Evolutionary conservation across 805 yeast species (phyloP), one percentile per base, ranked within the genome.

Genomic region (Myxozyma nipponensis): DNA sequence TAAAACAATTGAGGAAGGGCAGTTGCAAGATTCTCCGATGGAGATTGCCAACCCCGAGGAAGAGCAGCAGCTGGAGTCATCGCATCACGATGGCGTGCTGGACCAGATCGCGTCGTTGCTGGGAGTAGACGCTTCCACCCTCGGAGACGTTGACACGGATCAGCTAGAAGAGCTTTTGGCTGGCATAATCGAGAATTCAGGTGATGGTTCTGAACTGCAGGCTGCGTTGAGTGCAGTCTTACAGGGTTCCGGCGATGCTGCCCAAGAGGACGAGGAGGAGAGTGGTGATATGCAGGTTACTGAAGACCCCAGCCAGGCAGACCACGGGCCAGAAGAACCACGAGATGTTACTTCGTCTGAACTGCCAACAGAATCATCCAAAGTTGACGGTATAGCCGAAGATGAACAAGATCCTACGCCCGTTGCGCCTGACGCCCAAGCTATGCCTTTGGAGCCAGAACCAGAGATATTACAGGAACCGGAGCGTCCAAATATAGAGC

Each of bases 401-500:
- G 17, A 17, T 26, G 10, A 7, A 28, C 32, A 28, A n/a, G n/a
- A n/a, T n/a, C n/a, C n/a, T n/a, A n/a, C n/a, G n/a, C n/a, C n/a
- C n/a, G n/a, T n/a, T n/a, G n/a, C n/a, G 15, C 52, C 32, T 7
- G 32, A 28, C 13, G 32, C 43, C 23, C 48, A 49, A 22, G 37
- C 32, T n/a, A 47, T 46, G 13, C 40, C 39, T 10, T 42, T 34
- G n/a, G n/a, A n/a, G n/a, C n/a, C n/a, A n/a, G n/a, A n/a, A n/a
- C n/a, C n/a, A n/a, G n/a, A n/a, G n/a, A n/a, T n/a, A n/a, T n/a
- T n/a, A n/a, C n/a, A n/a, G n/a, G n/a, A n/a, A n/a, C n/a, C n/a
- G n/a, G n/a, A n/a, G n/a, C n/a, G n/a, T n/a, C 52, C 43, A 32
- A 40, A 42, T n/a, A 49, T 49, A 44, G 26, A 44, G 32, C 39